These are phyloP conservation scores for Moniliella sp. DNA, from an alignment of 1,284 basidiomycete species.

Conservation along the genomic window DNA sequence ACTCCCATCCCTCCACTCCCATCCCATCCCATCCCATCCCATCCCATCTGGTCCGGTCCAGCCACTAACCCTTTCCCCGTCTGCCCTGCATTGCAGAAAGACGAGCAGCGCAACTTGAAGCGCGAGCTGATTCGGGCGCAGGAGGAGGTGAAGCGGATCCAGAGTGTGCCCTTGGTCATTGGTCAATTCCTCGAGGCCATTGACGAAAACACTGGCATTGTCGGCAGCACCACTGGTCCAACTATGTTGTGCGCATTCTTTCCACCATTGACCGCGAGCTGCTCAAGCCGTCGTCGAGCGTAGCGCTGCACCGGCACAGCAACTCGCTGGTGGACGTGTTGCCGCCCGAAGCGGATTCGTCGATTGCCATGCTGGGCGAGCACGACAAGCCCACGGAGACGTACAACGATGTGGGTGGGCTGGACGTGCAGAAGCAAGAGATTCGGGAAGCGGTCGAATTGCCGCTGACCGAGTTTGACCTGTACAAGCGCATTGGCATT, in stretches of 20 bases:
- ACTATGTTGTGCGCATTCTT: conserved; percentile 91
- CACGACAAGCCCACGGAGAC: conserved; percentile 51
- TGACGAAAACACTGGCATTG: conserved; percentile 86
- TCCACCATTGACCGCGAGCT: conserved; percentile 92
- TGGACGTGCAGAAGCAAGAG: conserved; percentile 64
- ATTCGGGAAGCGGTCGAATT: conserved; percentile 89
- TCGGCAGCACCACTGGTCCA: too few species aligned
- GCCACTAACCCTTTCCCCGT: too few species aligned
- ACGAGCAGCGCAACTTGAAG: conserved; percentile 91
- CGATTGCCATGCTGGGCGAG: conserved; percentile 47
- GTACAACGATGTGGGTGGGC: conserved; percentile 59
- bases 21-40: too few species aligned
- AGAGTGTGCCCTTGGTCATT: conserved; percentile 96
- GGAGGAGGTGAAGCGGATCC: too few species aligned
- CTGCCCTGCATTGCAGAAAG: too few species aligned
- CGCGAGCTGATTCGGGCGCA: conserved; percentile 91
- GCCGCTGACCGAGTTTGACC: conserved; percentile 61
- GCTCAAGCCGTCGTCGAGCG: too few species aligned
- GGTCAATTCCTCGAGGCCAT: conserved; percentile 98
- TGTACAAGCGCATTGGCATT: conserved; percentile 59
- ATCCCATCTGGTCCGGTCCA: too few species aligned
- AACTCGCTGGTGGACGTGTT: conserved; percentile 98
- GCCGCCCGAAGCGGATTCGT: too few species aligned
- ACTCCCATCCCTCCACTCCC: too few species aligned
- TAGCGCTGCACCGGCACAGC: conserved; percentile 91